These are phyloP conservation scores for Peniophora sp. DNA, from an alignment of 1,284 basidiomycete genomes.

Conservation along the genomic window DNA sequence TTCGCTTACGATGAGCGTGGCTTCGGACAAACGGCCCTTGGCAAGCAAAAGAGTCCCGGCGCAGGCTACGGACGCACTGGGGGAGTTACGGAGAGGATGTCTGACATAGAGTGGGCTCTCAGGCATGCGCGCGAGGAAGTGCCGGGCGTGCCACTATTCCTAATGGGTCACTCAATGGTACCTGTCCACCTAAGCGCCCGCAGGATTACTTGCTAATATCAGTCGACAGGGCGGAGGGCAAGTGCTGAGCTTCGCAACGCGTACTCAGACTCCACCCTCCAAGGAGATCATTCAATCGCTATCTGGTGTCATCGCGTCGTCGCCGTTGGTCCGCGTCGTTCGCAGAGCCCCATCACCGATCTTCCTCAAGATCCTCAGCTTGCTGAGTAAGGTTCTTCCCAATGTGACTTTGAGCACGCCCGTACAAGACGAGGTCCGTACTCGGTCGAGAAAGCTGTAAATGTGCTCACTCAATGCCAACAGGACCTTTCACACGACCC, in stretches of 20 bases:
- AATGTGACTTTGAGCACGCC: slow-evolving; percentile 51
- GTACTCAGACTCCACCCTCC: slow-evolving; percentile 28
- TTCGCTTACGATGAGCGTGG: slow-evolving; percentile 84
- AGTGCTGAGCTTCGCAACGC: slow-evolving; percentile 52
- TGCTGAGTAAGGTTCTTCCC: slow-evolving; percentile 40
- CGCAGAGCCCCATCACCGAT: slow-evolving; percentile 39
- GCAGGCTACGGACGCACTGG: slow-evolving; percentile 64
- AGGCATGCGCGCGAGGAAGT: slow-evolving; percentile 37
- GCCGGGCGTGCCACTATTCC: slow-evolving; percentile 52
- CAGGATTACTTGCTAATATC: too few relatives aligned
- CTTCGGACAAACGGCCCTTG: slow-evolving; percentile 73
- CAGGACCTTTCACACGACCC: background rate
- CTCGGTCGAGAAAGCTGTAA: background rate
- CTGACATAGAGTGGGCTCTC: slow-evolving; percentile 66
- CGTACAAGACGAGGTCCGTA: slow-evolving; percentile 46
- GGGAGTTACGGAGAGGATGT: slow-evolving; percentile 53
- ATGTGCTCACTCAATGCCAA: background rate
- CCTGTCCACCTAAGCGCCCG: background rate
- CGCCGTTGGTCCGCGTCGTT: slow-evolving; percentile 60
- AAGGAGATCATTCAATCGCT: slow-evolving; percentile 38
- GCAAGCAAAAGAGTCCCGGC: slow-evolving; percentile 36
- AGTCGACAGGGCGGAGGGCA: slow-evolving; percentile 55
- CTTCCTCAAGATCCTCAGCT: slow-evolving; percentile 38
- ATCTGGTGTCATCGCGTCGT: slow-evolving; percentile 60
- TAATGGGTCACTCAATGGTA: slow-evolving; percentile 85